Conservation (phyloP, 2,329 filamentous ascomycete species). For the Chrysoporthe puriensis region DNA sequence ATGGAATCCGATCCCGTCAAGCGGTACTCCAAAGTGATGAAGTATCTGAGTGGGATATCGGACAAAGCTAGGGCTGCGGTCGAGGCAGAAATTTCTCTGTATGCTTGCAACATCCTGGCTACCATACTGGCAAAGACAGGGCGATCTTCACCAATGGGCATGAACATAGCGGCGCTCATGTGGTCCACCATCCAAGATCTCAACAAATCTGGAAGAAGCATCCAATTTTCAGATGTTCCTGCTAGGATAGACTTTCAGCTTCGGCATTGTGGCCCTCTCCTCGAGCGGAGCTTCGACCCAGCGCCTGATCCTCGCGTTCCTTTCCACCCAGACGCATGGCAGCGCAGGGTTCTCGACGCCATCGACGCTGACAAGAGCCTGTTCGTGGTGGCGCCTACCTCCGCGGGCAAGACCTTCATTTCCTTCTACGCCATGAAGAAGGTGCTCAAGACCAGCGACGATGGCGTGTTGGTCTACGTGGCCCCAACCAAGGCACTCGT, state of each 20-base stretch:
- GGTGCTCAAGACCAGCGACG: slow-evolving; percentile 67
- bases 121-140: slow-evolving; percentile 19
- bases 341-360: slow-evolving; percentile 71
- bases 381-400: slow-evolving; percentile 78
- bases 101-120: slow-evolving; percentile 41
- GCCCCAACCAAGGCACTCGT: slow-evolving; percentile 82
- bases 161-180: slow-evolving; percentile 30
- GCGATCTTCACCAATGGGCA: slow-evolving; percentile 1
- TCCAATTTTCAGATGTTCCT: slow-evolving; percentile 8
- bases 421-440: slow-evolving; percentile 85
- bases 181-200: slow-evolving; percentile 31
- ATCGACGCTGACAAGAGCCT: slow-evolving; percentile 72
- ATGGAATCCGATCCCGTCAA: slow-evolving; percentile 46
- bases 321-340: slow-evolving; percentile 78
- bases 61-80: slow-evolving; percentile 37
- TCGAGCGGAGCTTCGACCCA: slow-evolving; percentile 75
- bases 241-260: slow-evolving; percentile 63
- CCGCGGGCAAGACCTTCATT: slow-evolving; percentile 82
- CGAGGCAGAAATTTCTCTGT: slow-evolving; percentile 41
- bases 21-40: slow-evolving; percentile 53
- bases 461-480: slow-evolving; percentile 76
- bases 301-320: slow-evolving; percentile 66
- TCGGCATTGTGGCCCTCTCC: slow-evolving; percentile 69
- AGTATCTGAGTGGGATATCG: slow-evolving; percentile 49
- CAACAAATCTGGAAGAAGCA: slow-evolving; percentile 6